These are phyloP conservation scores for Hydrangea macrophylla DNA, from an alignment of 148 eudicot genomes.

Conservation along the genomic window DNA sequence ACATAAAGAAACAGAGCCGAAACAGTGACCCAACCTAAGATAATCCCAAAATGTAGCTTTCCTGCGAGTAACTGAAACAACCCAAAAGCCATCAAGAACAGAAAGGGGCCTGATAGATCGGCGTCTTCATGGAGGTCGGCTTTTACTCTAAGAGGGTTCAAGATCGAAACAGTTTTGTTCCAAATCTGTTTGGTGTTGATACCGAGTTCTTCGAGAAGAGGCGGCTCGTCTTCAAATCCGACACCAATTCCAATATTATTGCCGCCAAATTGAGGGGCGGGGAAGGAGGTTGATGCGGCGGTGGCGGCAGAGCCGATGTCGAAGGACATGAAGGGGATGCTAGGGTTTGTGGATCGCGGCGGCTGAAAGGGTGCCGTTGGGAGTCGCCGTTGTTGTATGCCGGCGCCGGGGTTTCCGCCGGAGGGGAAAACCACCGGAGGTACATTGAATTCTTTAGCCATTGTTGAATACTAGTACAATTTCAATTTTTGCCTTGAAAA, in stretches of 20 bases:
- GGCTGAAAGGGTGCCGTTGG: conserved; percentile 56
- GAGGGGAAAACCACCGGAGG: conserved; percentile 67
- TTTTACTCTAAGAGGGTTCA: conserved; percentile 48
- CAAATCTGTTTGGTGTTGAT: conserved; percentile 54
- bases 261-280: conserved; percentile 36
- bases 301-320: conserved; percentile 46
- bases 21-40: conserved; percentile 73
- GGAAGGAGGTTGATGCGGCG: conserved; percentile 37
- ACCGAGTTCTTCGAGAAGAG: conserved; percentile 63
- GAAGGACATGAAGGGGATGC: conserved; percentile 65
- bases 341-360: conserved; percentile 36
- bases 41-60: conserved; percentile 67
- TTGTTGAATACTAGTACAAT: too few relatives aligned
- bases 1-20: conserved; percentile 57
- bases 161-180: conserved; percentile 47
- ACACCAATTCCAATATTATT: conserved; percentile 15
- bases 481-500: too few relatives aligned
- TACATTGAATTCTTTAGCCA: conserved; percentile 54
- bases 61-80: conserved; percentile 73
- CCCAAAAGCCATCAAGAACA: conserved; percentile 54
- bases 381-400: conserved; percentile 42
- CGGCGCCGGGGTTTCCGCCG: conserved; percentile 44
- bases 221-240: conserved; percentile 61
- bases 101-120: conserved; percentile 68
- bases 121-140: conserved; percentile 52